phyloP scores from a whole-genome alignment of 1,284 basidiomycete genomes.

The Ceratobasidium sp. region DNA sequence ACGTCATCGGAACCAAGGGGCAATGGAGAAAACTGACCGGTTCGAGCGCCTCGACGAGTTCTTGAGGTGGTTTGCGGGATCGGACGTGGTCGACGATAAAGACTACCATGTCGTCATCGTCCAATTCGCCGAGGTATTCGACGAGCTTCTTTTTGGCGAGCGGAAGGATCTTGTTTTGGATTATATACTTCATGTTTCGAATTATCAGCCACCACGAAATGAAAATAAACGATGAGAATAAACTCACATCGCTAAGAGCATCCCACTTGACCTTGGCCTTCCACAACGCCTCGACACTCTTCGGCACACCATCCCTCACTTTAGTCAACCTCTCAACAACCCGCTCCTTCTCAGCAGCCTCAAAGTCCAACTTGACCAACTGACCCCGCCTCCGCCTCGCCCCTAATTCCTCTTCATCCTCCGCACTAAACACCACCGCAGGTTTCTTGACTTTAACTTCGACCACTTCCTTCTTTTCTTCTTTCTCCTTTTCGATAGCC shows the following conservation, averaged over 20 bases:
- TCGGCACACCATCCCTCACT: slow-evolving; percentile 77
- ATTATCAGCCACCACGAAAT: neutral
- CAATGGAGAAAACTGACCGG: slow-evolving; percentile 71
- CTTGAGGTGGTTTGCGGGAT: slow-evolving; percentile 84
- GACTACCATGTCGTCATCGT: slow-evolving; percentile 90
- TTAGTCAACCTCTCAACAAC: slow-evolving; percentile 75
- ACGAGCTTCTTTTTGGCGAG: slow-evolving; percentile 83
- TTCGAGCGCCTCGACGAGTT: slow-evolving; percentile 87
- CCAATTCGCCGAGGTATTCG: slow-evolving; percentile 87
- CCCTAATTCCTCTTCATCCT: slow-evolving; percentile 82
- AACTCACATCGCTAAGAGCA: slow-evolving; percentile 82
- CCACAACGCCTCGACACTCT: slow-evolving; percentile 81
- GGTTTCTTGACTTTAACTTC: slow-evolving; percentile 58
- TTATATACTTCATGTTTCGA: slow-evolving; percentile 67
- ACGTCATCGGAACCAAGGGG: neutral
- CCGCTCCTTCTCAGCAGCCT: slow-evolving; percentile 79
- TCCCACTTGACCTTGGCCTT: slow-evolving; percentile 88
- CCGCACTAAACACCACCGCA: slow-evolving; percentile 77
- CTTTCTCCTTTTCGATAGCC: slow-evolving; percentile 43
- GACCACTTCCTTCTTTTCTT: slow-evolving; percentile 46
- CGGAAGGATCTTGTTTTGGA: slow-evolving; percentile 85
- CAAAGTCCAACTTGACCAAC: slow-evolving; percentile 88
- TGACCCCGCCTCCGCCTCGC: slow-evolving; percentile 81
- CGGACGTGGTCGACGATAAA: slow-evolving; percentile 90
- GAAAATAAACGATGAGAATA: neutral